Percentiles rank a stretch among this genome's conserved stretches.
phyloP scores from a whole-genome alignment of 129 eudicot genomes.

The Oenanthe sinensis region DNA sequence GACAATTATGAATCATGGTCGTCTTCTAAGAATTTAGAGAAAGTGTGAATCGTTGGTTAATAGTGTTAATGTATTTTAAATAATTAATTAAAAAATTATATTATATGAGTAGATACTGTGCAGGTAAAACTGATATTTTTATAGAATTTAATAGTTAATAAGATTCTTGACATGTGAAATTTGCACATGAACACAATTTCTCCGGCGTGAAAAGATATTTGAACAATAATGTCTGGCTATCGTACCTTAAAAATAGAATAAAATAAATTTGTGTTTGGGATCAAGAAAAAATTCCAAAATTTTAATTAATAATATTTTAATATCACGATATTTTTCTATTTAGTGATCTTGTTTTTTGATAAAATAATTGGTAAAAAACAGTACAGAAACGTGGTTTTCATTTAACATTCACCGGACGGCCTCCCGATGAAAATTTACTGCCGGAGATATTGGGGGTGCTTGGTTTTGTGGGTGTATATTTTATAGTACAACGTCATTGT shows the following conservation, averaged over 20 bases:
- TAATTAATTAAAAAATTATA: no score
- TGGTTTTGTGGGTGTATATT: background rate
- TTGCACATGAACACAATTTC: background rate
- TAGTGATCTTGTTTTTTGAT: no score
- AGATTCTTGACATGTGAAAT: background rate
- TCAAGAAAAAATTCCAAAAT: no score
- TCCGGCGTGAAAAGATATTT: background rate
- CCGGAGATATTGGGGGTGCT: background rate
- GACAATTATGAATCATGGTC: no score
- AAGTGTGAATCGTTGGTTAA: no score
- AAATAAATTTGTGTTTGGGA: background rate
- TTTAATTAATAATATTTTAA: no score
- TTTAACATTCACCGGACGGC: constrained; percentile 1
- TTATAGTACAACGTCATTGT: background rate
- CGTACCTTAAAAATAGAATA: background rate
- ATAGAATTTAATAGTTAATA: no score
- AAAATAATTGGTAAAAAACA: background rate
- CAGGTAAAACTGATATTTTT: background rate
- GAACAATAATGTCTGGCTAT: background rate
- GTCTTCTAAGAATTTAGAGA: no score
- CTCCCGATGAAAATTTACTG: background rate
- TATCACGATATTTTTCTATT: background rate
- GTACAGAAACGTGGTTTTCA: background rate
- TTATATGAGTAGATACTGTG: no score
- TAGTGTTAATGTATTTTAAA: no score